phyloP scores from a whole-genome alignment of 805 yeast genomes.

The Komagataella phaffii region DNA sequence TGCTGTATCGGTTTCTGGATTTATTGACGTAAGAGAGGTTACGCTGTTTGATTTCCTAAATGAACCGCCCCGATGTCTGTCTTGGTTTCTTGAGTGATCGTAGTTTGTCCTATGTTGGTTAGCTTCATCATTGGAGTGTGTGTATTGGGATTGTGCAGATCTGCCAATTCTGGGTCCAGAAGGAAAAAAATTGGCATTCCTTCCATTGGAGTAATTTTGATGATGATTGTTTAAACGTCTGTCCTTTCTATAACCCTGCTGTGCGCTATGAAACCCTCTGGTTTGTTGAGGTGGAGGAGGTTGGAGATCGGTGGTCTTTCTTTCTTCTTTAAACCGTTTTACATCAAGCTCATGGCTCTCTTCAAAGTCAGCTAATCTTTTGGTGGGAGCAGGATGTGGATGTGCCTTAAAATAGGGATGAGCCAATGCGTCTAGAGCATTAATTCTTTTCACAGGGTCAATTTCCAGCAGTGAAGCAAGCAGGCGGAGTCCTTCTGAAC shows the following conservation, averaged over 20 bases:
- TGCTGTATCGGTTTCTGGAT: background rate
- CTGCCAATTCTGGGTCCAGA: background rate
- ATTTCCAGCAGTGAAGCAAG: slow-evolving; percentile 49
- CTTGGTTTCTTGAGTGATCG: background rate
- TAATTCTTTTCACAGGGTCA: slow-evolving; percentile 61
- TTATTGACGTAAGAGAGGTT: background rate
- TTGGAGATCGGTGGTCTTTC: background rate
- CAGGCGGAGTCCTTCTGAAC: slow-evolving; percentile 37
- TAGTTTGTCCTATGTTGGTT: background rate
- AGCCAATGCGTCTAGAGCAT: slow-evolving; percentile 66
- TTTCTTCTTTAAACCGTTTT: slow-evolving; percentile 35
- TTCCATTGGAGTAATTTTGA: background rate
- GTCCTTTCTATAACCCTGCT: background rate
- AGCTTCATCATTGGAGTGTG: background rate
- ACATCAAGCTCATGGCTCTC: slow-evolving; percentile 87
- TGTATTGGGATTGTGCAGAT: background rate
- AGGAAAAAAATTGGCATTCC: background rate
- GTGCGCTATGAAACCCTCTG: background rate
- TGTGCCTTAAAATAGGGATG: slow-evolving; percentile 55
- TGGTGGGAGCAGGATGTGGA: slow-evolving; percentile 49
- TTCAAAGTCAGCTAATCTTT: slow-evolving; percentile 52
- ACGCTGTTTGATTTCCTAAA: background rate
- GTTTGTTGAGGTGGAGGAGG: background rate
- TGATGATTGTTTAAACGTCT: background rate
- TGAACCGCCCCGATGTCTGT: background rate